phyloP scores from a whole-genome alignment of 2,329 filamentous ascomycete genomes.

The Colletotrichum sp. region DNA sequence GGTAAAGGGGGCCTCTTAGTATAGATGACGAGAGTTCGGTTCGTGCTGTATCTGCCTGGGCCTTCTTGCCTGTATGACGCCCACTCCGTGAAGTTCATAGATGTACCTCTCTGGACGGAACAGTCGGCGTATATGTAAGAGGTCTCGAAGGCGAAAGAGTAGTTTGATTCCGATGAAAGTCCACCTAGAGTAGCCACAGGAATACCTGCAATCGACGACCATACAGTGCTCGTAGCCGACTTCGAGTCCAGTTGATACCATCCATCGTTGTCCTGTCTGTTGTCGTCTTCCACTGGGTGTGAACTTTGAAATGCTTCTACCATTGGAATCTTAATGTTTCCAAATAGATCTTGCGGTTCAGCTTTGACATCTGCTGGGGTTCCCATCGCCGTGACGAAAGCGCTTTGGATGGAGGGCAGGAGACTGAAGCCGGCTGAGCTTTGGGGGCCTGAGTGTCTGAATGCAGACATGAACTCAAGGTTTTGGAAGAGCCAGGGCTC shows the following conservation, averaged over 20 bases:
- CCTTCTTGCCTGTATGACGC: not conserved
- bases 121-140: not conserved
- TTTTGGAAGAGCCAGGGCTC: not conserved
- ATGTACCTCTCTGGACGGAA: not conserved
- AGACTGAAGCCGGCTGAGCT: not conserved
- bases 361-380: not conserved
- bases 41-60: not conserved
- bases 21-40: not conserved
- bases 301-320: not conserved
- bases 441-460: not conserved
- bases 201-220: not conserved
- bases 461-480: not conserved
- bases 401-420: not conserved
- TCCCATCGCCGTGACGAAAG: not conserved
- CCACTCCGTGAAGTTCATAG: not conserved
- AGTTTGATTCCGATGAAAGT: not conserved
- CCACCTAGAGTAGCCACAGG: not conserved
- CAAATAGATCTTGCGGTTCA: not conserved
- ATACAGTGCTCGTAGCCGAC: not conserved
- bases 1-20: not conserved
- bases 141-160: not conserved
- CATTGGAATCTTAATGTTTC: conserved; percentile 4
- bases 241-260: not conserved
- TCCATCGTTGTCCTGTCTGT: not conserved
- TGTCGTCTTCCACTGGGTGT: not conserved